Conservation (phyloP, 371 early-diverging fungal species). For the Apophysomyces ossiformis region DNA sequence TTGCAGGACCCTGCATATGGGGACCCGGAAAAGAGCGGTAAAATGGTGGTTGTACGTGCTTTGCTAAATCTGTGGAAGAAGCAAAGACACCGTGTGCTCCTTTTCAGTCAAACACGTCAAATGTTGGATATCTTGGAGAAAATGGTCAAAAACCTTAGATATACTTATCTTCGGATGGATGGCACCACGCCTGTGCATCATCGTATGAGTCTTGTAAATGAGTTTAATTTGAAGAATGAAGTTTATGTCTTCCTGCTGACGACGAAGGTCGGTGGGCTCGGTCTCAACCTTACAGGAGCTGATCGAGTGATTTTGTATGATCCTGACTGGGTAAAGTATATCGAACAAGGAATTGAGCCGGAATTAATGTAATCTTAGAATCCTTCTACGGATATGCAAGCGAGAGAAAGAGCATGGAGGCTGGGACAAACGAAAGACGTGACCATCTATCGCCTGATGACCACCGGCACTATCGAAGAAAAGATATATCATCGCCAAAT, state of each 20-base stretch:
- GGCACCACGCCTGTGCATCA: constrained; percentile 89
- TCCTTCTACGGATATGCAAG: constrained; percentile 97
- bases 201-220: constrained; percentile 85
- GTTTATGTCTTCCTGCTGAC: constrained; percentile 94
- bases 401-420: constrained; percentile 96
- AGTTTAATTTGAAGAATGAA: constrained; percentile 74
- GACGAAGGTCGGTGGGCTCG: constrained; percentile 97
- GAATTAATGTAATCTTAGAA: constrained; percentile 57
- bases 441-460: constrained; percentile 97
- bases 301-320: constrained; percentile 96
- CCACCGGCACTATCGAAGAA: constrained; percentile 97
- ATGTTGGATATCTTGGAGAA: constrained; percentile 95
- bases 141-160: constrained; percentile 54
- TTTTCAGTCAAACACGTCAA: constrained; percentile 96
- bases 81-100: constrained; percentile 85
- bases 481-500: constrained; percentile 98
- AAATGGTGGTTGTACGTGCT: constrained; percentile 87
- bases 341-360: not conserved
- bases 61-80: constrained; percentile 87
- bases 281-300: constrained; percentile 96
- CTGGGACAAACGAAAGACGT: constrained; percentile 93
- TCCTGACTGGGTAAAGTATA: constrained; percentile 88
- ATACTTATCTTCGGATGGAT: constrained; percentile 91
- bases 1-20: constrained; percentile 66
- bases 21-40: constrained; percentile 73